Evolutionary conservation across 2,329 filamentous ascomycete genomes (phyloP).

Genomic region (Rachicladosporium sp.): DNA sequence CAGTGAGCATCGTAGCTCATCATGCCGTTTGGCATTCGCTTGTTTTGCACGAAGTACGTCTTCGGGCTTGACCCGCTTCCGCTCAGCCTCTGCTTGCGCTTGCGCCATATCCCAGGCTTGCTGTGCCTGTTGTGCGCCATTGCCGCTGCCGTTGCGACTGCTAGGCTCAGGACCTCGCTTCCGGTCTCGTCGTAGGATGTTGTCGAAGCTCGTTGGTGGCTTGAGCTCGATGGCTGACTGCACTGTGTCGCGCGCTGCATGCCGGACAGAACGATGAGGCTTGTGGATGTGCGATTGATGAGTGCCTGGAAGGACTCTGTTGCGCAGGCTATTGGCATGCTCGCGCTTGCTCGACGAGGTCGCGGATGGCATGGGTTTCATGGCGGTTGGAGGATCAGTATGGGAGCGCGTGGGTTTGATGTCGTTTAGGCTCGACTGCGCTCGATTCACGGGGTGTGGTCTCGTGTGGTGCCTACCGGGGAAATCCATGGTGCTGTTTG

Average conservation of each 20-base stretch:
- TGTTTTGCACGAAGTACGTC: slow-evolving; percentile 29
- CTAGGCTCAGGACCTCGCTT: slow-evolving; percentile 10
- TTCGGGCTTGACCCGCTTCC: slow-evolving; percentile 22
- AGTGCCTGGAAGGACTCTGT: slow-evolving; percentile 10
- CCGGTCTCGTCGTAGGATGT: slow-evolving; percentile 25
- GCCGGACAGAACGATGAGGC: slow-evolving; percentile 15
- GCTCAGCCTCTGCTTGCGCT: slow-evolving; percentile 10
- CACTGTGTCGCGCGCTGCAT: slow-evolving; percentile 27
- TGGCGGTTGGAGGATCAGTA: too few species aligned
- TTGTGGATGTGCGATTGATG: slow-evolving; percentile 13
- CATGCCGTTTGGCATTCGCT: slow-evolving; percentile 27
- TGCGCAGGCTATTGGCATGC: slow-evolving; percentile 12
- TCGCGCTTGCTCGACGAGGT: slow-evolving; percentile 5
- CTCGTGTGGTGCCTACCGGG: too few species aligned
- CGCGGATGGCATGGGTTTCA: too few species aligned
- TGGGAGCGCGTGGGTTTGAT: too few species aligned
- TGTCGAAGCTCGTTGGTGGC: slow-evolving; percentile 33
- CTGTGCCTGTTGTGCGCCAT: background rate
- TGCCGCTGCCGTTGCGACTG: slow-evolving; percentile 13
- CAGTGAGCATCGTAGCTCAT: slow-evolving; percentile 28
- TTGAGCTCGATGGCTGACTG: slow-evolving; percentile 34
- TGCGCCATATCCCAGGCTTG: slow-evolving; percentile 9
- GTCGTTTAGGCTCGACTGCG: too few species aligned
- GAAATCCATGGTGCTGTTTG: too few species aligned
- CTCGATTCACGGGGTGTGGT: too few species aligned